Base-by-base conservation (phyloP, 805 yeast species). In the Dipodascus albidus region DNA sequence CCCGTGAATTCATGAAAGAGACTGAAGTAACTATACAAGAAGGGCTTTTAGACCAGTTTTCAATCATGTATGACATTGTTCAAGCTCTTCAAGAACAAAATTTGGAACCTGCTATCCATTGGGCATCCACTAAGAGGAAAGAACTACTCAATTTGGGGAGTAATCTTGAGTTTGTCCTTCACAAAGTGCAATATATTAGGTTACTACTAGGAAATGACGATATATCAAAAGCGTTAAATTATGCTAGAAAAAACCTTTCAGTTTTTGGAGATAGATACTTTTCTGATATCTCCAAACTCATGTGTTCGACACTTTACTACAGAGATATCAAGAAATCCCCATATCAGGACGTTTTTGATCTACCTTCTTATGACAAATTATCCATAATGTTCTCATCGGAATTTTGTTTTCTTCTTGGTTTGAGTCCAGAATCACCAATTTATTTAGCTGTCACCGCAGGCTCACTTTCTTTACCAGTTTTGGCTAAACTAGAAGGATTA, bases 391-490 rank as follows among this genome's bases (percentile, higher is more conserved):
- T 81, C 54, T 68, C 78, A 1, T 70, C 73, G 51, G 79, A 77
- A 53, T 81, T 71, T 57, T 79, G 84, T 60, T 62, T 75, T 0
- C 57, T 69, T 35, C 64, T 76, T 19, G 78, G 80, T 1, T 63
- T 79, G 23, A 70, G 81, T 1, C 70, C 76, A 1, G 78, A 79
- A 49, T 77, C 84, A 1, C 80, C 84, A 0, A 59, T 82, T 11
- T 75, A 71, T 58, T 62, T 75, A 50, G 71, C 82, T 0, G 64
- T 78, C 0, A 62, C 78, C 33, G 74, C 83, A 2, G 81, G 84
- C 15, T 69, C 75, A 19, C 65, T 78, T 14, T 76, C 85, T 3
- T 66, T 80, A 50, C 84, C 83, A 20, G 70, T 64, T 50, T 74
- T 79, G 51, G 67, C 76, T 49, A 81, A 80, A 60, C 75, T 75